Evolutionary conservation across 2,329 filamentous ascomycete genomes (phyloP).

Genomic region (Aspergillus glaucus): DNA sequence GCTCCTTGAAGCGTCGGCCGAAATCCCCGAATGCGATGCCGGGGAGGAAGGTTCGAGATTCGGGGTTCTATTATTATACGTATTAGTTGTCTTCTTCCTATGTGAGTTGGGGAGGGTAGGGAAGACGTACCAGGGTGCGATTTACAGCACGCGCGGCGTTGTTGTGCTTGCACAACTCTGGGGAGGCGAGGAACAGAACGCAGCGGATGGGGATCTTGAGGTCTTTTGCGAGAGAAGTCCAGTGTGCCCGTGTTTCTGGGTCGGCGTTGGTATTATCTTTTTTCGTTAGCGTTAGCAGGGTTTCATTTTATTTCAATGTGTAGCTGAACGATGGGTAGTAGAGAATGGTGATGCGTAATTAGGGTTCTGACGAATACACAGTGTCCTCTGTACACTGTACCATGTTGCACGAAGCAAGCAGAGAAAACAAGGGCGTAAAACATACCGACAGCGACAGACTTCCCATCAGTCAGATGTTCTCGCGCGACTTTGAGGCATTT

Average conservation of each 20-base stretch:
- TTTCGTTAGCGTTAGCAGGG: background rate
- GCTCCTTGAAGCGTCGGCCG: conserved; percentile 64
- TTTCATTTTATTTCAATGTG: background rate
- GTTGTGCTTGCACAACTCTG: conserved; percentile 74
- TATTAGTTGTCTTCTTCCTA: background rate
- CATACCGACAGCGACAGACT: conserved; percentile 72
- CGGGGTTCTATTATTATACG: conserved; percentile 57
- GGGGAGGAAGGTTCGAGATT: conserved; percentile 67
- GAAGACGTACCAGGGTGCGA: conserved; percentile 27
- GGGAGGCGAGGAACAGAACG: conserved; percentile 70
- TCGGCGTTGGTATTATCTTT: conserved; percentile 95
- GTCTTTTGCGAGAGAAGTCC: conserved; percentile 68
- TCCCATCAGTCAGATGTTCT: conserved; percentile 57
- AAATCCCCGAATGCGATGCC: conserved; percentile 75
- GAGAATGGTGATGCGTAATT: background rate
- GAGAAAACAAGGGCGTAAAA: conserved; percentile 10
- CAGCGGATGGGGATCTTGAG: conserved; percentile 72
- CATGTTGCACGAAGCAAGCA: background rate
- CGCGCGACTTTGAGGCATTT: conserved; percentile 66
- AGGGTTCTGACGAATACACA: background rate
- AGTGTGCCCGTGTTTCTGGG: conserved; percentile 66
- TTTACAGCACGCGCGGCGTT: conserved; percentile 70
- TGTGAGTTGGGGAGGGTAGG: background rate
- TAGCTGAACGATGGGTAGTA: conserved; percentile 5
- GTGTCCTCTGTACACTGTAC: background rate